Base-by-base conservation (phyloP, 2,329 filamentous ascomycete genomes). In the Hysterium pulicare region DNA sequence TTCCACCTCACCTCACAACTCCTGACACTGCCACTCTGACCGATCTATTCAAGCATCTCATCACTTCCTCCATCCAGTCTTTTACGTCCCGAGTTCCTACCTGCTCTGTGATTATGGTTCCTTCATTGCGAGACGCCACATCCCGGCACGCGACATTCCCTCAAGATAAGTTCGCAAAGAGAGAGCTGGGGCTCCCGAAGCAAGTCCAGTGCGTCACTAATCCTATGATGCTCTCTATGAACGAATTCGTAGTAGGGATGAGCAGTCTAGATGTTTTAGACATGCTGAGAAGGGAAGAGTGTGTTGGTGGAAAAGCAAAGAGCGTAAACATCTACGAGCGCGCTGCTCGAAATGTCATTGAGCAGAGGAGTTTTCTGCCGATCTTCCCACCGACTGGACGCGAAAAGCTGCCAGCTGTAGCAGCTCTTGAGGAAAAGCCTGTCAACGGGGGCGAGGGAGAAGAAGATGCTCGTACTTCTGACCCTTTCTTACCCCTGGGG, bases 351-450 rank as follows among this genome's bases (percentile, higher is more conserved):
- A 84, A 93, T 53, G 67, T 98, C 15, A 80, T 98, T 44, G 86
- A 95, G 67, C 93, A 97, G 69, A 76, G 90, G 5, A 90, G 93
- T 60, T 97, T 90, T 67, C 89, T 89, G 57, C 93, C 93, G 0
- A 70, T 97, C 1, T 96, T 90, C 59, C 93, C 93, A 5, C 83
- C 91, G 0, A 77, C 83, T 10, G 82, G 86, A 38, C 77, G 90
- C 37, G 75, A 80, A 44, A 80, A 76, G 48, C 68, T 95, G 42
- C 82, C 84, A 1, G 47, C 50, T 7, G 57, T 58, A 16, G 57
- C 63, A 0, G 55, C 54, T 10, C 65, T 71, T 2, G 56, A 61
- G 13, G 58, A 62, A 20, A 64, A 62, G 72, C 51, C 70, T 88
- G 49, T 84, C 83, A 22, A 84, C 78, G 61, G 81, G 81, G 54